Base-by-base conservation (phyloP, 2,329 filamentous ascomycete species). In the Sclerotinia trifoliorum region DNA sequence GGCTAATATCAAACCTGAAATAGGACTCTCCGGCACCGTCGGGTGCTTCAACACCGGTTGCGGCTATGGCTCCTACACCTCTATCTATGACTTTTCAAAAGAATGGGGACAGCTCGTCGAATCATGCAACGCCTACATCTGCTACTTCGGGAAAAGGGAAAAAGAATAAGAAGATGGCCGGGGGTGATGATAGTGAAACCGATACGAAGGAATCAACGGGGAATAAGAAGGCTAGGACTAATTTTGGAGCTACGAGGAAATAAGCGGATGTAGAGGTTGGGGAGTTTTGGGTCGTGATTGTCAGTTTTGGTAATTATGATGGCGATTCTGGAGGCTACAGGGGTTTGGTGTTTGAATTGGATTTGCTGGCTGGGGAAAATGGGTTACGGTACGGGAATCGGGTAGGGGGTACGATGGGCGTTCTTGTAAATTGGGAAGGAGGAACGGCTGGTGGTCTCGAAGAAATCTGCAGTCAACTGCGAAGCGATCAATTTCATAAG, bases 101-200 rank as follows among this genome's bases (percentile, higher is more conserved):
- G 65, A 63, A 63, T 21, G 77, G 70, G 6, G 78, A 75, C 74
- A 78, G 72, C 60, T 80, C 80, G 3, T 84, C 84, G 24, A 82
- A 83, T 71, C 82, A 86, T 70, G 79, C 83, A 15, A 89, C 86
- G 32, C 85, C 86, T 0, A 85, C 83, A 10, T 85, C 85, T 48
- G 80, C 82, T 19, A 82, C 81, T 11, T 81, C 80, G 15, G 76
- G 76, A 44, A 81, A 71, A 55, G 63, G 80, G 54, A 82, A 77
- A 73, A 88, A 86, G 77, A 83, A 84, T 72, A 84, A 84, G 76
- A 85, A 84, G 75, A 81, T 81, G 42, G 81, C 79, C 6, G 78
- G 77, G 5, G 79, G 70, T 5, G 80, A 85, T 35, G 87, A 89
- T 68, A 88, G 86, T 77, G 87, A 89, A 78, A 84, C 82, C 21